These are phyloP conservation scores for Truncatella angustata DNA, from an alignment of 2,329 filamentous ascomycete genomes.

Conservation along the genomic window DNA sequence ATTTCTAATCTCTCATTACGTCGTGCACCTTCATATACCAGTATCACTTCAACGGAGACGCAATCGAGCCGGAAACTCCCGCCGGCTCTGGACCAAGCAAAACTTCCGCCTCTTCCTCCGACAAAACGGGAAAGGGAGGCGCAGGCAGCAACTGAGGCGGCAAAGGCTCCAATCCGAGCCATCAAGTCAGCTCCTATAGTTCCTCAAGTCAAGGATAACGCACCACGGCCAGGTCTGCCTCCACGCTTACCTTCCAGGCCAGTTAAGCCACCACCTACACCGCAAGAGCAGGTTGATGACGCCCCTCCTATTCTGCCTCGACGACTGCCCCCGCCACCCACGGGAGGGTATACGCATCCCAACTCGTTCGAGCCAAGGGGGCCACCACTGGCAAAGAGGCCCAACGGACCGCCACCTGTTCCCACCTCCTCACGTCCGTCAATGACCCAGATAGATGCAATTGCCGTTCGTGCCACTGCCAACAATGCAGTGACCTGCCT, in stretches of 20 bases:
- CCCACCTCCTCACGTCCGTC: slow-evolving; percentile 53
- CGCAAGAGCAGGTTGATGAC: slow-evolving; percentile 21
- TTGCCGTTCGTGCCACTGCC: slow-evolving; percentile 29
- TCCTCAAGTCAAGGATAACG: slow-evolving; percentile 28
- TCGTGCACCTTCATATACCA: slow-evolving; percentile 46
- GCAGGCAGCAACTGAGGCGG: slow-evolving; percentile 32
- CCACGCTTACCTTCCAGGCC: slow-evolving; percentile 52
- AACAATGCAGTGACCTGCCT: slow-evolving; percentile 54
- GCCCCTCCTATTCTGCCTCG: slow-evolving; percentile 28
- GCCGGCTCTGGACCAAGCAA: slow-evolving; percentile 54
- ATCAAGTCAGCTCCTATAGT: slow-evolving; percentile 37
- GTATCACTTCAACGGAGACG: slow-evolving; percentile 42
- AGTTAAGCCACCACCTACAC: slow-evolving; percentile 29
- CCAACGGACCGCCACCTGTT: slow-evolving; percentile 48
- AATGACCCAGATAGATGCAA: slow-evolving; percentile 47
- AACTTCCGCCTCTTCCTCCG: slow-evolving; percentile 56
- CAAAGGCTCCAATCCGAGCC: slow-evolving; percentile 25
- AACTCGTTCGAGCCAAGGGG: slow-evolving; percentile 12
- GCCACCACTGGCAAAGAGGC: slow-evolving; percentile 18
- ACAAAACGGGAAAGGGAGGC: slow-evolving; percentile 53
- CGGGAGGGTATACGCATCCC: slow-evolving; percentile 17
- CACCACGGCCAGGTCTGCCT: slow-evolving; percentile 40
- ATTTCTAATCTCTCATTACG: slow-evolving; percentile 52
- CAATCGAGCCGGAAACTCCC: slow-evolving; percentile 45
- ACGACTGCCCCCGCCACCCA: slow-evolving; percentile 37